Base-by-base conservation (phyloP, 257 asterid species). In the Primulina huaijiensis region DNA sequence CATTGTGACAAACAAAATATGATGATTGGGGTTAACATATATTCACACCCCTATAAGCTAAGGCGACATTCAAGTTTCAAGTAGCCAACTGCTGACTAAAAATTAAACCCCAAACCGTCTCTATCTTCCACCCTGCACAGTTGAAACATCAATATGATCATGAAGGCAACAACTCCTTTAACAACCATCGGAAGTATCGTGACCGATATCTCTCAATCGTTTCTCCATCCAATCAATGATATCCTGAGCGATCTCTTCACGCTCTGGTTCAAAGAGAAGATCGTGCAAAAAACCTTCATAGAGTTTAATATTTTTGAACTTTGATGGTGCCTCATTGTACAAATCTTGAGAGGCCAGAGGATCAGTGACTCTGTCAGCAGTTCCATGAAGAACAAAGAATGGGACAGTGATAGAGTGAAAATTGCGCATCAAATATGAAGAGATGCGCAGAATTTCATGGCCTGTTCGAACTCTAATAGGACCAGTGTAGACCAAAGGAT, bases 401-500 rank as follows among this genome's bases (percentile, higher is more conserved):
- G 99, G 99, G 65, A 91, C 97, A 0, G 91, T 85, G 73, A 94
- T 75, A 64, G 82, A 83, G 75, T 79, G 82, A 81, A 94, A 80
- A 72, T 91, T 91, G 34, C 93, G 86, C 79, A 76, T 88, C 84
- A 94, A 72, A 40, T 86, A 88, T 4, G 96, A 72, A 0, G 99
- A 80, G 75, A 94, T 88, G 72, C 99, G 99, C 64, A 94, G 43
- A 65, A 94, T 94, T 83, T 94, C 99, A 38, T 94, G 99, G 31
- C 97, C 99, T 2, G 97, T 94, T 46, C 99, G 90, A 77, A 94
- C 86, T 84, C 97, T 84, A 64, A 94, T 84, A 0, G 99, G 97
- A 25, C 99, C 99, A 0, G 97, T 91, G 75, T 94, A 94, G 81
- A 94, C 99, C 78, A 94, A 75, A 0, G 99, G 99, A 76, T 94